These are phyloP conservation scores for Podospora appendiculata DNA, from an alignment of 495 filamentous ascomycete genomes.

Conservation along the genomic window DNA sequence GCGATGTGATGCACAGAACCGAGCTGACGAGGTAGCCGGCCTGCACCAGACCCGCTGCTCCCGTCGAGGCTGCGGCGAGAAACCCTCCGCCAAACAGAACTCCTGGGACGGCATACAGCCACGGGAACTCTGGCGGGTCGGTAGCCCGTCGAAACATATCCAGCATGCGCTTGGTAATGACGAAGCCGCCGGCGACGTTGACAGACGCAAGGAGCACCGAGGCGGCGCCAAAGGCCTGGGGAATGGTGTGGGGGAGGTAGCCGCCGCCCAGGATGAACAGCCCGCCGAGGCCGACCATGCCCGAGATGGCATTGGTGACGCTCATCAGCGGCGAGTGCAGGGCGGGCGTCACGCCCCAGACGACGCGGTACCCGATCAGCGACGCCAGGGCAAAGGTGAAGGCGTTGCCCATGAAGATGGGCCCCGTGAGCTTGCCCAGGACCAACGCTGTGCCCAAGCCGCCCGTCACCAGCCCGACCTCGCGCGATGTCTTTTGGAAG, in stretches of 20 bases:
- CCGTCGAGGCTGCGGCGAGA: conserved; percentile 64
- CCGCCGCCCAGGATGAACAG: conserved; percentile 76
- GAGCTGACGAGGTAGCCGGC: conserved; percentile 75
- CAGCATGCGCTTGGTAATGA: conserved; percentile 83
- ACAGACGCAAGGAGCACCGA: conserved; percentile 77
- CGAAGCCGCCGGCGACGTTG: conserved; percentile 75
- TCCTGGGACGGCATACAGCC: conserved; percentile 70
- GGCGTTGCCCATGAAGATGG: conserved; percentile 73
- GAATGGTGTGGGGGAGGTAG: conserved; percentile 63
- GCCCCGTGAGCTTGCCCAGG: conserved; percentile 67
- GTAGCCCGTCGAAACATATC: conserved; percentile 81
- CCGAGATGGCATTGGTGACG: conserved; percentile 81
- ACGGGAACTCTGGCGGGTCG: conserved; percentile 75
- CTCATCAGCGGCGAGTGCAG: conserved; percentile 79
- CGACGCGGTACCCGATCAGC: conserved; percentile 70
- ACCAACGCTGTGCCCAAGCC: conserved; percentile 66
- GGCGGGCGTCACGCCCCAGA: conserved; percentile 71
- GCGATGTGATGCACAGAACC: conserved; percentile 65
- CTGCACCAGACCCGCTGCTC: conserved; percentile 71
- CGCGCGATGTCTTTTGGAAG: conserved; percentile 65
- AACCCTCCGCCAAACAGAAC: conserved; percentile 69
- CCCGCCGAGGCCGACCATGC: conserved; percentile 77
- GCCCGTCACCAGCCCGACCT: conserved; percentile 60
- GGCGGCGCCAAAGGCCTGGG: conserved; percentile 64
- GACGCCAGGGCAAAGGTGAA: conserved; percentile 74